Base-by-base conservation (phyloP, 2,329 filamentous ascomycete genomes). In the Ramularia endophylla region DNA sequence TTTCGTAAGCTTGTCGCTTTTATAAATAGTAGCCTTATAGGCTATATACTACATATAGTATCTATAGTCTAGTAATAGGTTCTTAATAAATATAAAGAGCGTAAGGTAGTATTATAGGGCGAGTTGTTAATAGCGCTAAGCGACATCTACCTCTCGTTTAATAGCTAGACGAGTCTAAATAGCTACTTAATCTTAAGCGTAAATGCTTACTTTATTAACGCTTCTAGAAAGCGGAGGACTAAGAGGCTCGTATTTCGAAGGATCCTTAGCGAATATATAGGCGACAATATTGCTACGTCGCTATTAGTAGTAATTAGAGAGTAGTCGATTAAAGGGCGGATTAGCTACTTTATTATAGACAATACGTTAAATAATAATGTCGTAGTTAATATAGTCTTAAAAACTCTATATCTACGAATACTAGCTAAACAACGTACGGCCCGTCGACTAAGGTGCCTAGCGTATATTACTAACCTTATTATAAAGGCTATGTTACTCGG, bases 391-490 rank as follows among this genome's bases (percentile, higher is more conserved):
- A 13, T 18, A 30, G 30, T 39, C 30, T 12, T 39, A 39, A 39
- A 39, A 19, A 5, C 17, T 13, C 37, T 39, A 20, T 39, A 31
- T 32, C 37, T 22, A 29, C 16, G 32, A 18, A 15, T 29, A 12
- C 31, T 22, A 18, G 27, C 18, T 19, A 39, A 32, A 29, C 20
- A 39, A 15, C 17, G 17, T 13, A 27, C 17, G 22, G 28, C 27
- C 15, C 27, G 18, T 8, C 37, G 37, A 12, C 37, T 39, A 11
- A 15, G 37, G n/a, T 39, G 18, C 30, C 28, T 39, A 15, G 28
- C 27, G 27, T 28, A 39, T 39, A 39, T 39, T 32, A 39, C 15
- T 28, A 39, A 39, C 27, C 37, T 39, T 27, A 30, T 19, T 22
- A 18, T 29, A 12, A 27, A 32, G 19, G 37, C 37, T 29, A 39